phyloP scores from a whole-genome alignment of 2,329 filamentous ascomycete genomes.

The Diaporthe amygdali region DNA sequence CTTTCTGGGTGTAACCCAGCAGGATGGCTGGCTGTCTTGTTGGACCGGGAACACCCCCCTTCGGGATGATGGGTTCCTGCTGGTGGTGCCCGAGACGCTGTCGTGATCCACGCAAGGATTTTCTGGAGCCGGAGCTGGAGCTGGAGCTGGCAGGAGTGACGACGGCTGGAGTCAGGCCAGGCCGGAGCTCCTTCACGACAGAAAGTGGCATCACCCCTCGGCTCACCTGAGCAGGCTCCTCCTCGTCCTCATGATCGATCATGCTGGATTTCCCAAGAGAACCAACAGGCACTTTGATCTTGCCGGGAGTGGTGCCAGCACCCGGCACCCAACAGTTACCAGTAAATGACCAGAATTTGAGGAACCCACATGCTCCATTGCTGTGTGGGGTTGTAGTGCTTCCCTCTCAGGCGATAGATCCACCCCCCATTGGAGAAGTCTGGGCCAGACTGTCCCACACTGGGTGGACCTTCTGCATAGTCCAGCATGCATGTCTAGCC shows the following conservation, averaged over 20 bases:
- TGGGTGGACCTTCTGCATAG: constrained; percentile 11
- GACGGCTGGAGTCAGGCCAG: background rate
- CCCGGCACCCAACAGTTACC: background rate
- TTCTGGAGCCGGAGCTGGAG: constrained; percentile 3
- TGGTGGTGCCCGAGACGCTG: constrained; percentile 12
- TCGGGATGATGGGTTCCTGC: background rate
- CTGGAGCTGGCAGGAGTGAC: constrained; percentile 7
- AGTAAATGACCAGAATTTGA: constrained; percentile 11
- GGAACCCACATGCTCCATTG: constrained; percentile 22
- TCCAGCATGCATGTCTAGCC: constrained; percentile 21
- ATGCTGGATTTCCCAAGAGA: background rate
- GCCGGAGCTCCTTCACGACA: background rate
- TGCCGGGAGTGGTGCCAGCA: constrained; percentile 5
- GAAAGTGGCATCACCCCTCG: constrained; percentile 10
- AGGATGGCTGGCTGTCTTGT: constrained; percentile 8
- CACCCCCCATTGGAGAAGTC: constrained; percentile 3
- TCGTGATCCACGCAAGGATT: constrained; percentile 17
- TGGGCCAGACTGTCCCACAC: constrained; percentile 17
- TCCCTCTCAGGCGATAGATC: background rate
- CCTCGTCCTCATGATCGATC: background rate
- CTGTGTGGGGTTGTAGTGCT: constrained; percentile 16
- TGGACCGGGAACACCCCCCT: constrained; percentile 1
- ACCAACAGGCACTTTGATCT: background rate
- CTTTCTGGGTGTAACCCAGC: constrained; percentile 3
- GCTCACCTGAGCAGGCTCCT: background rate